A percentile compares a stretch with the other conserved stretches of the same genome.
phyloP scores from a whole-genome alignment of 768 basidiomycete genomes.

The Guyanaporus albipodus region DNA sequence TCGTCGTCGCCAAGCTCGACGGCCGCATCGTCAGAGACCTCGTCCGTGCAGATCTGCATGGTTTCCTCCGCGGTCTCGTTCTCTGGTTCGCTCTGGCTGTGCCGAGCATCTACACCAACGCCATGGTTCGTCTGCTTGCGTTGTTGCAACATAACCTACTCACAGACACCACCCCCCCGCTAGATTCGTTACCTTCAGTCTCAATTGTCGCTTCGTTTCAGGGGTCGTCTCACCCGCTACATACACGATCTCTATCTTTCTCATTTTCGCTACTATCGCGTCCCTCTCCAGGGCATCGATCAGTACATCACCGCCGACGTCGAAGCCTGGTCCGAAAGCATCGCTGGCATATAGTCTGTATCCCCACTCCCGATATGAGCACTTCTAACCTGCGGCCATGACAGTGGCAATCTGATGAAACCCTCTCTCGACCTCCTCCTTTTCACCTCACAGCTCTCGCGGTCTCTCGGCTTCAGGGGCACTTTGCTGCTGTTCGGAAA shows the following conservation, averaged over 20 bases:
- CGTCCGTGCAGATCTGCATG: conserved; percentile 80
- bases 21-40: conserved; percentile 86
- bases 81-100: conserved; percentile 90
- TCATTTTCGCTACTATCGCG: conserved; percentile 65
- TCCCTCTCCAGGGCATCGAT: conserved; percentile 71
- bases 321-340: conserved; percentile 80
- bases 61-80: conserved; percentile 76
- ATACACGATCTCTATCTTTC: conserved; percentile 90
- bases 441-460: conserved; percentile 88
- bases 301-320: conserved; percentile 95
- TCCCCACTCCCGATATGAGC: background rate
- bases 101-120: conserved; percentile 93
- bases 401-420: conserved; percentile 88
- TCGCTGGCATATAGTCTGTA: conserved; percentile 86
- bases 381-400: background rate
- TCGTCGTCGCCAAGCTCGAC: conserved; percentile 84
- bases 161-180: background rate
- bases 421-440: conserved; percentile 86
- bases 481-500: conserved; percentile 75
- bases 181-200: conserved; percentile 89
- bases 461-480: conserved; percentile 82
- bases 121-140: no score
- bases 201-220: conserved; percentile 74
- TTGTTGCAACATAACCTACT: no score
- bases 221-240: conserved; percentile 86